Percentiles rank a stretch among this genome's conserved stretches.
Conservation (phyloP, 108 stramenopile species). For the Nitzschia sp. region DNA sequence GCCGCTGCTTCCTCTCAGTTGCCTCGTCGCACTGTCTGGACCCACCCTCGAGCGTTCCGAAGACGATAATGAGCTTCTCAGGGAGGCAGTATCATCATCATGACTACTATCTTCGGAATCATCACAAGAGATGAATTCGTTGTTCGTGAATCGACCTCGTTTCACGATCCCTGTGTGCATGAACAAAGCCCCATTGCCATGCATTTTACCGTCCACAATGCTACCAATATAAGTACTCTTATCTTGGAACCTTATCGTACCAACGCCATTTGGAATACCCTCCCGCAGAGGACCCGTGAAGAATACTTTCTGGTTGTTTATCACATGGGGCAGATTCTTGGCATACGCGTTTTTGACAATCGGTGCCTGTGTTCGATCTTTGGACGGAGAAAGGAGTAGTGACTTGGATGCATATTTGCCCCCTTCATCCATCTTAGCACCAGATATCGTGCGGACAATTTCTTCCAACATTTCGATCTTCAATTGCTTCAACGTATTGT, state of each 20-base stretch:
- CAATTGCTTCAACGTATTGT: neutral
- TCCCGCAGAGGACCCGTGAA: neutral
- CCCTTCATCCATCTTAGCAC: neutral
- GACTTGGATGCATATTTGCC: neutral
- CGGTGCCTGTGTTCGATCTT: neutral
- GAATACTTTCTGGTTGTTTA: neutral
- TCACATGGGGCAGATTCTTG: neutral
- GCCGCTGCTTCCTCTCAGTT: too few relatives aligned
- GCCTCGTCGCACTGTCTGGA: too few relatives aligned
- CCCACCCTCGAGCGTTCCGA: too few relatives aligned
- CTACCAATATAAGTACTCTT: neutral
- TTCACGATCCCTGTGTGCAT: neutral
- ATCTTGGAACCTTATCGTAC: neutral
- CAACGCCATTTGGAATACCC: neutral
- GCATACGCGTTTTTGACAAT: neutral
- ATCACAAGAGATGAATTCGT: too few relatives aligned
- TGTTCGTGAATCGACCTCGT: neutral
- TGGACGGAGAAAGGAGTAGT: neutral
- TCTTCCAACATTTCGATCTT: neutral
- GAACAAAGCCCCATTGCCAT: neutral
- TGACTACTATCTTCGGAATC: too few relatives aligned
- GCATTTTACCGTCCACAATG: neutral
- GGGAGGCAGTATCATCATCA: too few relatives aligned
- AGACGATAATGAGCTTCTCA: too few relatives aligned
- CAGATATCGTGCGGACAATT: neutral